Percentiles rank a stretch among this genome's conserved stretches.
These are phyloP conservation scores for Daedaleopsis sinensis DNA, from an alignment of 768 basidiomycete genomes.

Conservation along the genomic window DNA sequence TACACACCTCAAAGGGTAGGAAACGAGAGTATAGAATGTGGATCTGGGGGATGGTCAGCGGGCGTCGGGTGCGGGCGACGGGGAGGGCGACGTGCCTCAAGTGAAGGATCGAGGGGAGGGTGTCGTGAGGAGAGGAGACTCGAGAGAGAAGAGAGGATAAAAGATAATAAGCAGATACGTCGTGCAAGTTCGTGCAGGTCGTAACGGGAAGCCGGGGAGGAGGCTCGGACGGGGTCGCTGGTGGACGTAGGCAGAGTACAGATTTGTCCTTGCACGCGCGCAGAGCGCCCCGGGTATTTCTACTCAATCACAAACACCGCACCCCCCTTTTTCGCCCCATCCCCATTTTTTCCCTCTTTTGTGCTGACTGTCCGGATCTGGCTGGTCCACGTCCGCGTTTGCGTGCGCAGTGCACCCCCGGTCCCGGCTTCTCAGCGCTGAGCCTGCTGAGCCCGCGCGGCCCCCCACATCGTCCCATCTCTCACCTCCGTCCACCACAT, in stretches of 20 bases:
- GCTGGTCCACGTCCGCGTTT: slow-evolving; percentile 11
- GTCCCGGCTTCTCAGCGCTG: neutral
- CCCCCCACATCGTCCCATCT: neutral
- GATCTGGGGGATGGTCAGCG: slow-evolving; percentile 24
- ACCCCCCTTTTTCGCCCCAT: slow-evolving; percentile 5
- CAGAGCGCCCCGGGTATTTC: slow-evolving; percentile 23
- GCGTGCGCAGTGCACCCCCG: too few species aligned
- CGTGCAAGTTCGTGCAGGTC: slow-evolving; percentile 65
- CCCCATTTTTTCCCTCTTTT: neutral
- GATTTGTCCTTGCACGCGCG: slow-evolving; percentile 27
- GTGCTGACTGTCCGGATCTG: slow-evolving; percentile 1
- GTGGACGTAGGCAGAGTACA: slow-evolving; percentile 29
- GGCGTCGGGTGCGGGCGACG: slow-evolving; percentile 9
- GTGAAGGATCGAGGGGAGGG: slow-evolving; percentile 25
- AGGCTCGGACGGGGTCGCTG: slow-evolving; percentile 14
- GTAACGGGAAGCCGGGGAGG: slow-evolving; percentile 32
- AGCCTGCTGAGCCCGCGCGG: too few species aligned
- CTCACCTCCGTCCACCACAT: neutral
- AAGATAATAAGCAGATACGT: slow-evolving; percentile 53
- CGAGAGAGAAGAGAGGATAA: slow-evolving; percentile 37
- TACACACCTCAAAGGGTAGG: slow-evolving; percentile 25
- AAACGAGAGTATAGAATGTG: slow-evolving; percentile 26
- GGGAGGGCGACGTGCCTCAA: slow-evolving; percentile 32
- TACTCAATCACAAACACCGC: slow-evolving; percentile 26
- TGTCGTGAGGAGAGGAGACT: slow-evolving; percentile 27